phyloP scores from a whole-genome alignment of 2,329 filamentous ascomycete species.

The Colletotrichum sp. region DNA sequence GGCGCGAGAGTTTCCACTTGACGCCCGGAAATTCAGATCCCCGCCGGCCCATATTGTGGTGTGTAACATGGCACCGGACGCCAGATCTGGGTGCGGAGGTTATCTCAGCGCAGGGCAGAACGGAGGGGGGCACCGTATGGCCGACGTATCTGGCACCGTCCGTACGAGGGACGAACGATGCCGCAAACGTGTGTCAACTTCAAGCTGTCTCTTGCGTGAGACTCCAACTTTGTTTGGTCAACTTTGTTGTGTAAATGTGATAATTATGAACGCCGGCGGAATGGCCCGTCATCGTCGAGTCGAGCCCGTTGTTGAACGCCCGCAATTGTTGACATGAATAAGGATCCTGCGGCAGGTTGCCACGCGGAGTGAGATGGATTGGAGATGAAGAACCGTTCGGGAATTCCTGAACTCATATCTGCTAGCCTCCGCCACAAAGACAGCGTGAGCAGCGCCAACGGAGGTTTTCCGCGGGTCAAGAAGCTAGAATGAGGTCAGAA shows the following conservation, averaged over 20 bases:
- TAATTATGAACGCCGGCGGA: background rate
- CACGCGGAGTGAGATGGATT: background rate
- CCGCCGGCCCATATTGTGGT: background rate
- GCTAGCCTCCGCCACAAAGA: background rate
- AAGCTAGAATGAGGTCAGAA: background rate
- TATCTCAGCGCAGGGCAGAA: background rate
- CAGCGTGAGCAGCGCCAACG: background rate
- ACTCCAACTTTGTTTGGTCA: background rate
- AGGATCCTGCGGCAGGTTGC: background rate
- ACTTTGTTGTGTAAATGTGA: background rate
- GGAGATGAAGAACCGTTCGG: background rate
- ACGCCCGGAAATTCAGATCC: background rate
- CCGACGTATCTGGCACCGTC: background rate
- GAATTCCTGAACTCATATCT: background rate
- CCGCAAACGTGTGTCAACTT: background rate
- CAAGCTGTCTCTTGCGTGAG: background rate
- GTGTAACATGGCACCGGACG: background rate
- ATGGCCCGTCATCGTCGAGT: background rate
- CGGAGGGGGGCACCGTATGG: background rate
- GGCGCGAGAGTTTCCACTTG: background rate
- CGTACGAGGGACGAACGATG: background rate
- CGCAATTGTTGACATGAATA: background rate
- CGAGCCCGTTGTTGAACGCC: background rate
- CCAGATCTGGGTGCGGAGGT: background rate
- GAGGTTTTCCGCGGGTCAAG: background rate